phyloP scores from a whole-genome alignment of 495 filamentous ascomycete species.

The Wilcoxina mikolae region DNA sequence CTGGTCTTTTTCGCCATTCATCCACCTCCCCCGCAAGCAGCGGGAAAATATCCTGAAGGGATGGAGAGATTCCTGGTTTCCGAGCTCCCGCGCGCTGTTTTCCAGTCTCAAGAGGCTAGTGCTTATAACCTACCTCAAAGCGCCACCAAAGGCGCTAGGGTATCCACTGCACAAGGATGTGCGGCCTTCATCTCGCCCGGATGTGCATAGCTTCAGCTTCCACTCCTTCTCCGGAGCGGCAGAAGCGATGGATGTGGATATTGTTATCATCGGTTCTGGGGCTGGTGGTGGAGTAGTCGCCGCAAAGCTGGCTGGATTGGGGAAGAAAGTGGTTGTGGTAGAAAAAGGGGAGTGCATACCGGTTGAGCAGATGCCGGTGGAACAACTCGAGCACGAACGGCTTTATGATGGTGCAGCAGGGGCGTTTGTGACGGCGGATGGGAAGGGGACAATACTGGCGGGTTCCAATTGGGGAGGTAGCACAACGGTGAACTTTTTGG shows the following conservation, averaged over 20 bases:
- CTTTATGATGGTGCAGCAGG: constrained; percentile 50
- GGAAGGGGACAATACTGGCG: constrained; percentile 43
- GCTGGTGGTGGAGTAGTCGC: constrained; percentile 73
- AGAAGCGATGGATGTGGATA: constrained; percentile 56
- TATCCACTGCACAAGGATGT: not conserved
- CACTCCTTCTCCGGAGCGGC: constrained; percentile 34
- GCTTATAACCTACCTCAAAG: not conserved
- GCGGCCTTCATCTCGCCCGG: not conserved
- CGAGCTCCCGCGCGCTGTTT: not conserved
- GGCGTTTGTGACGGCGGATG: constrained; percentile 42
- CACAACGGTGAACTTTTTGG: not conserved
- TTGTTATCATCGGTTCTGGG: constrained; percentile 77
- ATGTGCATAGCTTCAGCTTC: constrained; percentile 34
- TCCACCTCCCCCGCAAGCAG: not conserved
- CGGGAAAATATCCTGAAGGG: not conserved
- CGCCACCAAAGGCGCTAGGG: not conserved
- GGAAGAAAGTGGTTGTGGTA: constrained; percentile 58
- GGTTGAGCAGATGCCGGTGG: constrained; percentile 59
- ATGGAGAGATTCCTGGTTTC: not conserved
- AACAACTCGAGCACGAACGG: constrained; percentile 40
- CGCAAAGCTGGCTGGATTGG: constrained; percentile 55
- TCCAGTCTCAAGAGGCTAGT: not conserved
- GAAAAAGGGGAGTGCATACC: constrained; percentile 63
- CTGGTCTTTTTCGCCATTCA: not conserved
- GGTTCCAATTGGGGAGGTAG: constrained; percentile 37